Evolutionary conservation across 108 stramenopile genomes (phyloP).

Genomic region (Asterionellopsis glacialis): DNA sequence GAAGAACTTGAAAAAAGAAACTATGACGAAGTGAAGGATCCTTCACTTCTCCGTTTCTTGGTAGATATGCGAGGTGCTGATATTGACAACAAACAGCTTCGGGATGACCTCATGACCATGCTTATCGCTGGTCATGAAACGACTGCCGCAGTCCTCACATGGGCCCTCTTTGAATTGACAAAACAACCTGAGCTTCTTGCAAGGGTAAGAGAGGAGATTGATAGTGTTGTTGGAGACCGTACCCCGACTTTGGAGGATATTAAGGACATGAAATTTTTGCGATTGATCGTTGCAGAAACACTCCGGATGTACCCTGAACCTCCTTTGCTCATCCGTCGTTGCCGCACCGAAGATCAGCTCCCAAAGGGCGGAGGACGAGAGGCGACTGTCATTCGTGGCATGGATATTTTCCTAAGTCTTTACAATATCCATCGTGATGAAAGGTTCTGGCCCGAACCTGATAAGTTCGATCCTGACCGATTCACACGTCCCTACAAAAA

Average conservation of each 20-base stretch:
- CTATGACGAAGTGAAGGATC: conserved; percentile 86
- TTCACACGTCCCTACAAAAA: conserved; percentile 83
- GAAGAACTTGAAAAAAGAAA: conserved; percentile 89
- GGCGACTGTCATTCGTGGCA: conserved; percentile 83
- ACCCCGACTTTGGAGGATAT: conserved; percentile 82
- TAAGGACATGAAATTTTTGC: conserved; percentile 73
- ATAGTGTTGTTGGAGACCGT: conserved; percentile 85
- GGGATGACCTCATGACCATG: conserved; percentile 98
- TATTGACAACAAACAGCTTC: conserved; percentile 88
- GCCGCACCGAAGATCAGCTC: conserved; percentile 76
- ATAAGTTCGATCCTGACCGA: conserved; percentile 84
- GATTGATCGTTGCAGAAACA: conserved; percentile 85
- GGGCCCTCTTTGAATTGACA: conserved; percentile 91
- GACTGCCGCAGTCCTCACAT: conserved; percentile 93
- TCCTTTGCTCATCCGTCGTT: conserved; percentile 91
- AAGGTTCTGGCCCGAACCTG: conserved; percentile 89
- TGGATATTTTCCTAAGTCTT: conserved; percentile 93
- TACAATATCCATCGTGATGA: conserved; percentile 93
- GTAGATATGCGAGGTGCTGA: conserved; percentile 94
- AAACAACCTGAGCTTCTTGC: conserved; percentile 78
- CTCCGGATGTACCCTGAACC: conserved; percentile 93
- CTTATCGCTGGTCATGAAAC: conserved; percentile 98
- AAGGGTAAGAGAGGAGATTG: conserved; percentile 79
- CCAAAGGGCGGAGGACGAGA: conserved; percentile 80
- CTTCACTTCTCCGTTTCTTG: conserved; percentile 89